Evolutionary conservation across 2,329 filamentous ascomycete genomes (phyloP).

Genomic region (Coniochaeta sp.): DNA sequence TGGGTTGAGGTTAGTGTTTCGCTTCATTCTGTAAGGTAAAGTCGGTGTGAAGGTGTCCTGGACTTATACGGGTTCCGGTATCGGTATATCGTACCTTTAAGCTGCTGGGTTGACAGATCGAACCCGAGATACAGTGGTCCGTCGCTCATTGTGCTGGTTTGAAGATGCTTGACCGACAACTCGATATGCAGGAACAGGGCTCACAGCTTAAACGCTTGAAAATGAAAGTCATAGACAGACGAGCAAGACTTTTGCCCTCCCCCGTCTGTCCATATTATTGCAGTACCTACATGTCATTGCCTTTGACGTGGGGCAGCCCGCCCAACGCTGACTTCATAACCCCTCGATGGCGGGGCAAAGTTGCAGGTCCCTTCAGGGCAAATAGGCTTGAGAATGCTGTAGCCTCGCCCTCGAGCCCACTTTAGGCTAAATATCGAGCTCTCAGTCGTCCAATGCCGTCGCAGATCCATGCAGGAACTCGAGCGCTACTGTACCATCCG

Average conservation of each 20-base stretch:
- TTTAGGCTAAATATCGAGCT: background rate
- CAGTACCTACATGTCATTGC: background rate
- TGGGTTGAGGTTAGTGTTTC: background rate
- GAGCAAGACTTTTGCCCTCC: background rate
- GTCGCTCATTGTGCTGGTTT: conserved; percentile 9
- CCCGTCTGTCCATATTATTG: background rate
- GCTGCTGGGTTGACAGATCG: conserved; percentile 92
- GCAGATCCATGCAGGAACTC: background rate
- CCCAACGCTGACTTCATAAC: background rate
- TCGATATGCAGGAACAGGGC: background rate
- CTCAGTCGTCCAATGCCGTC: background rate
- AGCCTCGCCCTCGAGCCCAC: background rate
- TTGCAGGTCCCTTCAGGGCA: background rate
- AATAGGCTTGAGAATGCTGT: background rate
- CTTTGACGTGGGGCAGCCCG: background rate
- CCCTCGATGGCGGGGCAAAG: background rate
- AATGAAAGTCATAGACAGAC: background rate
- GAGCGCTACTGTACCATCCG: background rate
- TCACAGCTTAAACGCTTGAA: too few relatives aligned
- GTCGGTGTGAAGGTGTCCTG: background rate
- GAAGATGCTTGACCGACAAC: background rate
- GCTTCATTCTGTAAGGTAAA: background rate
- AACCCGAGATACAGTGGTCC: conserved; percentile 80
- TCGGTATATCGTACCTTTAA: conserved; percentile 60
- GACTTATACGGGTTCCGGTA: conserved; percentile 14